Evolutionary conservation across 2,329 filamentous ascomycete species (phyloP).

Genomic region (Cladosporium sp.): DNA sequence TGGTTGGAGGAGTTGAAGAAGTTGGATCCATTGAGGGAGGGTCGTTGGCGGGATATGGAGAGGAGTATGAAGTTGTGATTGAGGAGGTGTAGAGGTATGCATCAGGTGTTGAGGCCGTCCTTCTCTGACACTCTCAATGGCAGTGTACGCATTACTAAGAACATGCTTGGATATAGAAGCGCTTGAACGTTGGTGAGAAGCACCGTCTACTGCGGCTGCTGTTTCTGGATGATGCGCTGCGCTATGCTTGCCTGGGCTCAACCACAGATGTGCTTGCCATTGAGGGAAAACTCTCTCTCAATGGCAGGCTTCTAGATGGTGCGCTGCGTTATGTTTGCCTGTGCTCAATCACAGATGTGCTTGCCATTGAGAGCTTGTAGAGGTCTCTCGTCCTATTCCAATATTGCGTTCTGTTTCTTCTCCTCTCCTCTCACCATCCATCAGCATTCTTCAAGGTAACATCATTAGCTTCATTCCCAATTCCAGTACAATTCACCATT

Average conservation of each 20-base stretch:
- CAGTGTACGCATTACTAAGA: background rate
- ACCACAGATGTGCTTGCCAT: background rate
- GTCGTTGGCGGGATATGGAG: slow-evolving; percentile 75
- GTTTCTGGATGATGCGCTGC: background rate
- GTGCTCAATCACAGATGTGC: background rate
- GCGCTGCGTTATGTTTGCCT: background rate
- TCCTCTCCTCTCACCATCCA: background rate
- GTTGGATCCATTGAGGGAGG: slow-evolving; percentile 72
- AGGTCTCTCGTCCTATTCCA: background rate
- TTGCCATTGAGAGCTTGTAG: background rate
- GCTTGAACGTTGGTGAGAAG: background rate
- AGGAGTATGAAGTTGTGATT: slow-evolving; percentile 47
- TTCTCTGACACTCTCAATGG: background rate
- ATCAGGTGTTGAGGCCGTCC: background rate
- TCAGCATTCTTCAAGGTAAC: background rate
- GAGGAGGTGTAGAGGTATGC: background rate
- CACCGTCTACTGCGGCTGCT: background rate
- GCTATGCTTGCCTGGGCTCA: background rate
- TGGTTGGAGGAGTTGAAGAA: slow-evolving; percentile 66
- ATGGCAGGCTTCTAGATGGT: background rate
- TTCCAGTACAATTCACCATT: background rate
- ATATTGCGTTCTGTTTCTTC: background rate
- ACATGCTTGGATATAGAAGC: too few species aligned
- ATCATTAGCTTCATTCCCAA: background rate
- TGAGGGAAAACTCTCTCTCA: background rate